A percentile compares a stretch with the other conserved stretches of the same genome.
These are phyloP conservation scores for Earliella scabrosa DNA, from an alignment of 1,284 basidiomycete genomes.

Conservation along the genomic window DNA sequence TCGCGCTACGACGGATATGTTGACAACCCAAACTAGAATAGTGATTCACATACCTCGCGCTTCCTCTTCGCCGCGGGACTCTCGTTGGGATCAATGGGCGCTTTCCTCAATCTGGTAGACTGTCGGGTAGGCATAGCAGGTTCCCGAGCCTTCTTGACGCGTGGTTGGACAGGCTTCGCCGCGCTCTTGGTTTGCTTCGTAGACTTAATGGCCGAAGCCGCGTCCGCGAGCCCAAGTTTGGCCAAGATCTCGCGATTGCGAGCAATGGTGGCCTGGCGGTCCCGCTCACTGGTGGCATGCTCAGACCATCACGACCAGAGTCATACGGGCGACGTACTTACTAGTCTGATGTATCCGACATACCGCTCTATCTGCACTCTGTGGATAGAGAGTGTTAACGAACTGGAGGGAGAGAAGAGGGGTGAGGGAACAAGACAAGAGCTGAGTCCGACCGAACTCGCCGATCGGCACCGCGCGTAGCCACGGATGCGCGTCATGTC, in stretches of 20 bases:
- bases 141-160: slow-evolving; percentile 42
- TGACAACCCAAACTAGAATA: background rate
- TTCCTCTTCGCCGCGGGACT: slow-evolving; percentile 62
- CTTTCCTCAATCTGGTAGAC: slow-evolving; percentile 61
- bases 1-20: slow-evolving; percentile 42
- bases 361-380: background rate
- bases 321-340: slow-evolving; percentile 5
- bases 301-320: background rate
- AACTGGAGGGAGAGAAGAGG: background rate
- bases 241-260: slow-evolving; percentile 75
- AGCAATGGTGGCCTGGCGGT: slow-evolving; percentile 79
- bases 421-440: slow-evolving; percentile 6
- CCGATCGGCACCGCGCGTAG: slow-evolving; percentile 1
- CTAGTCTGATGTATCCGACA: slow-evolving; percentile 31
- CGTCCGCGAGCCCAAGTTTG: slow-evolving; percentile 67
- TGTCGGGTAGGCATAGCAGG: slow-evolving; percentile 58
- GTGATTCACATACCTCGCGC: slow-evolving; percentile 55
- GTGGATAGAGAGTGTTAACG: background rate
- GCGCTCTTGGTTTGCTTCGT: slow-evolving; percentile 36
- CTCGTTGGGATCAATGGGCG: slow-evolving; percentile 58
- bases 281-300: slow-evolving; percentile 56
- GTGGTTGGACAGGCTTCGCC: slow-evolving; percentile 69
- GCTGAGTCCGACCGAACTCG: background rate
- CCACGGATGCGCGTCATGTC: slow-evolving; percentile 17
- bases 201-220: slow-evolving; percentile 40